A percentile compares a stretch with the other conserved stretches of the same genome.
Evolutionary conservation across 305 asterid species (phyloP).

Genomic region (Coffea humblotiana): DNA sequence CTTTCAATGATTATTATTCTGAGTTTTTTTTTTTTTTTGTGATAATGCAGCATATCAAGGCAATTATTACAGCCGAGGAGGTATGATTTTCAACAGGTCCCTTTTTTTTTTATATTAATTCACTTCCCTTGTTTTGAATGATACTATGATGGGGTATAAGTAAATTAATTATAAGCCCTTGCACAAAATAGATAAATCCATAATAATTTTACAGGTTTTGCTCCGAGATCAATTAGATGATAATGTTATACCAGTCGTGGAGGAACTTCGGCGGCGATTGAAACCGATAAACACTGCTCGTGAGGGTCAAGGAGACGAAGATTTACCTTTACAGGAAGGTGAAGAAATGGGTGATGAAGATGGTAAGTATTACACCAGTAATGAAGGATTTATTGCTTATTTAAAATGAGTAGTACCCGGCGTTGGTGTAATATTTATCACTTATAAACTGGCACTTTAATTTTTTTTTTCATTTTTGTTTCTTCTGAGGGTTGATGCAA

Average conservation of each 20-base stretch:
- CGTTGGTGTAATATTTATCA: too few relatives aligned
- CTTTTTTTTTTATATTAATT: not conserved
- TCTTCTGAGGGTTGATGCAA: too few relatives aligned
- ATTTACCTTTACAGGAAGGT: conserved; percentile 48
- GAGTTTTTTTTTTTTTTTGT: not conserved
- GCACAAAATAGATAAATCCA: not conserved
- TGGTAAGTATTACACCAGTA: conserved; percentile 33
- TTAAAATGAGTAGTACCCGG: too few relatives aligned
- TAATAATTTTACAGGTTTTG: conserved; percentile 46
- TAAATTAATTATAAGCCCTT: too few relatives aligned
- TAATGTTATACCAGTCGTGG: conserved; percentile 66
- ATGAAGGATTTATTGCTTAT: too few relatives aligned
- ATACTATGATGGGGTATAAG: not conserved
- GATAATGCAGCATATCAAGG: conserved; percentile 83
- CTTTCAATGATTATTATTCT: too few relatives aligned
- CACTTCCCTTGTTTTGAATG: not conserved
- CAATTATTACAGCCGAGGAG: conserved; percentile 31
- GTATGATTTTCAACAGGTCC: not conserved
- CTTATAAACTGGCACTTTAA: too few relatives aligned
- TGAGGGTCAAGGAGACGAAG: conserved; percentile 59
- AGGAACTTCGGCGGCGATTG: conserved; percentile 75
- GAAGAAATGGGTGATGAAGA: conserved; percentile 73
- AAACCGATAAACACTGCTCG: conserved; percentile 40
- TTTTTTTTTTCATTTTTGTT: too few relatives aligned
- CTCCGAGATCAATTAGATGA: conserved; percentile 82